A percentile compares a stretch with the other conserved stretches of the same genome.
phyloP scores from a whole-genome alignment of 31 red algal species.

The Bonnemaisonia californica region DNA sequence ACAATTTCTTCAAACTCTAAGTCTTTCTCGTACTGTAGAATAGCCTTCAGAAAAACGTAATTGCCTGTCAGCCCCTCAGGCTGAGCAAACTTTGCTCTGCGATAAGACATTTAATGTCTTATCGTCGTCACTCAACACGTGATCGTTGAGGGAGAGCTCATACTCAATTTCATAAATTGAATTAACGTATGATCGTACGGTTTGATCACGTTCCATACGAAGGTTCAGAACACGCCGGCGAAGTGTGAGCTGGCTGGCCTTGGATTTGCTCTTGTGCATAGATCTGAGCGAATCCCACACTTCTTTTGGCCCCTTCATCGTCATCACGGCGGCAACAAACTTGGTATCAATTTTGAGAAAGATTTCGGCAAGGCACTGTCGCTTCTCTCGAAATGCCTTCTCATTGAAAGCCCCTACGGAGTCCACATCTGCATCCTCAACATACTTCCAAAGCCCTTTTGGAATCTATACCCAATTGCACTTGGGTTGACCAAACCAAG shows the following conservation, averaged over 20 bases:
- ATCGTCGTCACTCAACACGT: constrained; percentile 1
- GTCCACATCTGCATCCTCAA: not conserved
- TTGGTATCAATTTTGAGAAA: not conserved
- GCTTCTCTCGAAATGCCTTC: constrained; percentile 1
- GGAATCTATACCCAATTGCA: not conserved
- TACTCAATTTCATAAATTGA: constrained; percentile 14
- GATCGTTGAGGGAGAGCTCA: not conserved
- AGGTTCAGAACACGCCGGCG: not conserved
- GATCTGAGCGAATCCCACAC: constrained; percentile 1
- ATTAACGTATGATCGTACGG: not conserved
- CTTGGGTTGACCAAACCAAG: not conserved
- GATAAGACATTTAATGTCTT: no score
- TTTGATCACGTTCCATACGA: constrained; percentile 8
- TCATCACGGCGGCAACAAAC: not conserved
- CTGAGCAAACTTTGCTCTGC: constrained; percentile 18
- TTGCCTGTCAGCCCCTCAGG: constrained; percentile 3
- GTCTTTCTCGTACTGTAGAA: constrained; percentile 19
- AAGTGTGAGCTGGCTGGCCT: not conserved
- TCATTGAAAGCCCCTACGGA: not conserved
- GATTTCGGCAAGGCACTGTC: not conserved
- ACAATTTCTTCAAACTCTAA: constrained; percentile 15
- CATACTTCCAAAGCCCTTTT: constrained; percentile 1
- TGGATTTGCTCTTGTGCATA: constrained; percentile 7
- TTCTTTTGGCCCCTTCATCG: not conserved
- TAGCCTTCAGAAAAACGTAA: not conserved